Evolutionary conservation across 2,329 filamentous ascomycete genomes (phyloP), one percentile per base, ranked within the genome.

Genomic region (Chalaropsis ovoidea): DNA sequence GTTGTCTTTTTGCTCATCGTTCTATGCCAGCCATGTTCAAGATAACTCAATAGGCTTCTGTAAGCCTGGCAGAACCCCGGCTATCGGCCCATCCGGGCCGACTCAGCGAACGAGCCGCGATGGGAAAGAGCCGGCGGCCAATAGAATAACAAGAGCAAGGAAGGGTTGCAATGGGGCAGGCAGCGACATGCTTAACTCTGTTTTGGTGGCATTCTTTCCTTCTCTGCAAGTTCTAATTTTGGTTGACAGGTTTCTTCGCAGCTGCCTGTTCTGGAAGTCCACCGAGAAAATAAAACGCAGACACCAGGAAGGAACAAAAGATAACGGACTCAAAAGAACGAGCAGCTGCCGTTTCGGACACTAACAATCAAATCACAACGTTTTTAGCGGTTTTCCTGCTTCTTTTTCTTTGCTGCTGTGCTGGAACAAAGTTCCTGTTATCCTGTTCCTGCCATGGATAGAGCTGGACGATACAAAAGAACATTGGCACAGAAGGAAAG

Each of bases 171-270:
- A 6, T 31, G 31, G 6, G n/a, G n/a, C n/a, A 31, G 31, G 31
- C 31, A n/a, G n/a, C n/a, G n/a, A n/a, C n/a, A 31, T 3, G 31
- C 2, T 31, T 31, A 31, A 31, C n/a, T 52, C n/a, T 22, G 8
- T 52, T 19, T n/a, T n/a, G n/a, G n/a, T n/a, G n/a, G n/a, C 47
- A n/a, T 52, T 24, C 15, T 31, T n/a, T 15, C 52, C 13, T 49
- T 17, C 13, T 56, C 17, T 35, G 24, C 11, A n/a, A 31, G 13
- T 17, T 56, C 6, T 2, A 6, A 31, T 56, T 56, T 56, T 8
- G 15, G n/a, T 54, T 56, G 52, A 56, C 52, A 56, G 52, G 52
- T 56, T 56, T 35, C 52, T 7, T 35, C 27, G 11, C 52, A 56
- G 52, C 52, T 56, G 52, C 52, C 52, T 31, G 13, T 56, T 56